A percentile compares a stretch with the other conserved stretches of the same genome.
These are phyloP conservation scores for Asterochloris sp. DNA, from an alignment of 139 green algal species.

Conservation along the genomic window DNA sequence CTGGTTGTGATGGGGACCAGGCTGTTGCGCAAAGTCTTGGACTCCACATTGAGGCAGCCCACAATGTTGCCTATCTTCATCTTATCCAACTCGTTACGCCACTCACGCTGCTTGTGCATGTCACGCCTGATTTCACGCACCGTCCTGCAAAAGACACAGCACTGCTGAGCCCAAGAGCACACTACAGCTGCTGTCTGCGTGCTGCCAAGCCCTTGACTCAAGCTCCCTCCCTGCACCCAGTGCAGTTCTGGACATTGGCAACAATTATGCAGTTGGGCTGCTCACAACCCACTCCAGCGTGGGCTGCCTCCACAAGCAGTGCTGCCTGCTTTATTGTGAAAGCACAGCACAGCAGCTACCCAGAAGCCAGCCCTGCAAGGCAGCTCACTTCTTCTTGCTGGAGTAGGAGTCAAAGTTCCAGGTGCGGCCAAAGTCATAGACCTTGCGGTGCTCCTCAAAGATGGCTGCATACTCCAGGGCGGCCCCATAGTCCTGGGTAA, in stretches of 20 bases:
- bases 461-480: conserved; percentile 46
- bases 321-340: no score
- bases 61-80: conserved; percentile 60
- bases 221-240: background rate
- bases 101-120: conserved; percentile 69
- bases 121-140: conserved; percentile 61
- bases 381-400: conserved; percentile 35
- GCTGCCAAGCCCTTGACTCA: background rate
- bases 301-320: no score
- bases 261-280: background rate
- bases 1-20: conserved; percentile 55
- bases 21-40: conserved; percentile 48
- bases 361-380: no score
- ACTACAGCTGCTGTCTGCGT: background rate
- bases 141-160: conserved; percentile 4
- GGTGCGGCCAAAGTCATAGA: conserved; percentile 61
- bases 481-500: conserved; percentile 49
- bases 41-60: conserved; percentile 63
- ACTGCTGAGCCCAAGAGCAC: background rate
- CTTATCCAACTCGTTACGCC: conserved; percentile 68
- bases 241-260: background rate
- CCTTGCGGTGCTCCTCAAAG: conserved; percentile 69
- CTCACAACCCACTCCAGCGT: background rate
- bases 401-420: conserved; percentile 63
- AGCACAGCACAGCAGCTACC: no score